phyloP scores from a whole-genome alignment of 371 early-diverging fungal genomes.

The Mucor velutinosus region DNA sequence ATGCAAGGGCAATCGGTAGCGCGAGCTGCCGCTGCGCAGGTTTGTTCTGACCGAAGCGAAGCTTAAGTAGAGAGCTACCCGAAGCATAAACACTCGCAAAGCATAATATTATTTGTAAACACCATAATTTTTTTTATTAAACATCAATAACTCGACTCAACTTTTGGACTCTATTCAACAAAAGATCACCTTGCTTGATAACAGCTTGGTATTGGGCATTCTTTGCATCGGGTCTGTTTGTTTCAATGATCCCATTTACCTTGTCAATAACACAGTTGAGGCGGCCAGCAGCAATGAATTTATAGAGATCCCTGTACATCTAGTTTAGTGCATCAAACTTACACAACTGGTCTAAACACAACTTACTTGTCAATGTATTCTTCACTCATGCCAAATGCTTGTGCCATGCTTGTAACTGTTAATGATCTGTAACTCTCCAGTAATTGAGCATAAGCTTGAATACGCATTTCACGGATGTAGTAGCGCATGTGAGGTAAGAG shows the following conservation, averaged over 20 bases:
- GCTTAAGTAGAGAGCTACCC: too few relatives aligned
- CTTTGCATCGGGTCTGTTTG: constrained; percentile 95
- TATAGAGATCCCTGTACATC: constrained; percentile 81
- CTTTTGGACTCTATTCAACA: constrained; percentile 96
- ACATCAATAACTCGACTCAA: constrained; percentile 90
- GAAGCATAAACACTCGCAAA: too few relatives aligned
- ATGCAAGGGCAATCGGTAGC: too few relatives aligned
- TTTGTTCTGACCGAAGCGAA: too few relatives aligned
- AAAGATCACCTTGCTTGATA: constrained; percentile 96
- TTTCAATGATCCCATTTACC: constrained; percentile 96
- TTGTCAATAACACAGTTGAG: constrained; percentile 99
- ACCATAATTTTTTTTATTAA: constrained; percentile 21
- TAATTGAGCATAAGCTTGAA: constrained; percentile 96
- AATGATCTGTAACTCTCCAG: constrained; percentile 97
- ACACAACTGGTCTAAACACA: not conserved
- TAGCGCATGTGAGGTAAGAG: constrained; percentile 85
- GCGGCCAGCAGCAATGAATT: constrained; percentile 96
- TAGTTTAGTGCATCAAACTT: not conserved
- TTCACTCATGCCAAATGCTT: constrained; percentile 94
- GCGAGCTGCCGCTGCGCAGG: too few relatives aligned
- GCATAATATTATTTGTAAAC: too few relatives aligned
- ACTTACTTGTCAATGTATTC: constrained; percentile 92
- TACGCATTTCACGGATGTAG: constrained; percentile 98
- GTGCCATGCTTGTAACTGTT: constrained; percentile 95
- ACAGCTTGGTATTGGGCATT: constrained; percentile 95